phyloP scores from a whole-genome alignment of 139 green algal species.

The Gonium pectorale region DNA sequence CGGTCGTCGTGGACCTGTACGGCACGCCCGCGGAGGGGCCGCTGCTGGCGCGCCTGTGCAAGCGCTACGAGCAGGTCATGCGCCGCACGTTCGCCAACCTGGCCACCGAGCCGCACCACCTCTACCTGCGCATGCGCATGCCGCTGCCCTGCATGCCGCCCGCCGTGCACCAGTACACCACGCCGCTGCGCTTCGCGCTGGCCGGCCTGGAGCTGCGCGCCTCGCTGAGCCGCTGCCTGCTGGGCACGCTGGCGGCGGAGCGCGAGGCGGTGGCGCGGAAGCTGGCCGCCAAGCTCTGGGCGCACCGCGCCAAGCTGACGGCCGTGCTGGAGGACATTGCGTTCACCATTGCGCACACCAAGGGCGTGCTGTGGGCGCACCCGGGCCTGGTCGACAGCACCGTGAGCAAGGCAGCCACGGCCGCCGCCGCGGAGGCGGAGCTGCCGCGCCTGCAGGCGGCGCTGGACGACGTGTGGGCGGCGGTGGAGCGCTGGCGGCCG shows the following conservation, averaged over 20 bases:
- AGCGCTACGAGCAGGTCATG: constrained; percentile 47
- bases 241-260: constrained; percentile 2
- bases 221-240: neutral
- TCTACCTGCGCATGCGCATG: constrained; percentile 32
- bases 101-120: constrained; percentile 30
- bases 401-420: constrained; percentile 16
- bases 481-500: constrained; percentile 11
- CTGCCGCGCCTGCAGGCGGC: constrained; percentile 20
- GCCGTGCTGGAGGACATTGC: constrained; percentile 25
- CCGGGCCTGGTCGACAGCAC: constrained; percentile 42
- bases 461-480: neutral
- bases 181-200: constrained; percentile 44
- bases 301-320: neutral
- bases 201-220: constrained; percentile 26
- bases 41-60: constrained; percentile 30
- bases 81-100: constrained; percentile 23
- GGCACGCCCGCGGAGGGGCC: constrained; percentile 26
- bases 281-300: constrained; percentile 20
- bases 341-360: constrained; percentile 50
- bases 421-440: neutral
- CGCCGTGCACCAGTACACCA: constrained; percentile 34
- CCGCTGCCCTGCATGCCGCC: constrained; percentile 6
- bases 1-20: constrained; percentile 42
- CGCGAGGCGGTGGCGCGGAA: constrained; percentile 22
- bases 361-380: constrained; percentile 32